These are phyloP conservation scores for Fusarium sp. DNA, from an alignment of 2,329 filamentous ascomycete genomes.

Conservation along the genomic window DNA sequence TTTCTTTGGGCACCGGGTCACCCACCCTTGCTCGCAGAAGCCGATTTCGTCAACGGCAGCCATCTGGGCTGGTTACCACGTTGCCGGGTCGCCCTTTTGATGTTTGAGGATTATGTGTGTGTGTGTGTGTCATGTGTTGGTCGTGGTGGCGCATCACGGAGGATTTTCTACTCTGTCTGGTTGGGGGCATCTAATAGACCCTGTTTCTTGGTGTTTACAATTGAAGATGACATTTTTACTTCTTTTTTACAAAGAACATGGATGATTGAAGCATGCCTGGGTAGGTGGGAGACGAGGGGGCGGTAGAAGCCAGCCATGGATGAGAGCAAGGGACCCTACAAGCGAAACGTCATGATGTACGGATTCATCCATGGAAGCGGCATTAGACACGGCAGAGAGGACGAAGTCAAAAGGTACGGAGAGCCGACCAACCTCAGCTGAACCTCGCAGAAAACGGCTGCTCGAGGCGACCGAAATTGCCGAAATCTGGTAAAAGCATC, in stretches of 20 bases:
- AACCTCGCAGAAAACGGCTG: not conserved
- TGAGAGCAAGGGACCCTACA: not conserved
- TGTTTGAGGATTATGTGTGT: not conserved
- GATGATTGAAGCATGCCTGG: not conserved
- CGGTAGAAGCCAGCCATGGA: not conserved
- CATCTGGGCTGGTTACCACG: conserved; percentile 29
- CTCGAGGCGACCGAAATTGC: not conserved
- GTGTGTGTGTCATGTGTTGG: not conserved
- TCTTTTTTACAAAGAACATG: not conserved
- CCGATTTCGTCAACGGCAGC: conserved; percentile 37
- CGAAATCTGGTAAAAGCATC: not conserved
- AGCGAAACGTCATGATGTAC: conserved; percentile 4
- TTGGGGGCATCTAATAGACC: not conserved
- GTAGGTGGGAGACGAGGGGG: not conserved
- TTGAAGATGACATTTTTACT: not conserved
- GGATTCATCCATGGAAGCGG: conserved; percentile 6
- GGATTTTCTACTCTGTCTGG: not conserved
- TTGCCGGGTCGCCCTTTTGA: conserved; percentile 21
- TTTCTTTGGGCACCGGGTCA: not conserved
- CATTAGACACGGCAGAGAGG: not conserved
- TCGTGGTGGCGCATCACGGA: not conserved
- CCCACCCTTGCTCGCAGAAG: conserved; percentile 19
- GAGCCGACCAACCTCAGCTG: not conserved
- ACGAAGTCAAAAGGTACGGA: not conserved
- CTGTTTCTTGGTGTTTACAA: not conserved